Base-by-base conservation (phyloP, 2,329 filamentous ascomycete genomes). In the Penicillium corylophilum region DNA sequence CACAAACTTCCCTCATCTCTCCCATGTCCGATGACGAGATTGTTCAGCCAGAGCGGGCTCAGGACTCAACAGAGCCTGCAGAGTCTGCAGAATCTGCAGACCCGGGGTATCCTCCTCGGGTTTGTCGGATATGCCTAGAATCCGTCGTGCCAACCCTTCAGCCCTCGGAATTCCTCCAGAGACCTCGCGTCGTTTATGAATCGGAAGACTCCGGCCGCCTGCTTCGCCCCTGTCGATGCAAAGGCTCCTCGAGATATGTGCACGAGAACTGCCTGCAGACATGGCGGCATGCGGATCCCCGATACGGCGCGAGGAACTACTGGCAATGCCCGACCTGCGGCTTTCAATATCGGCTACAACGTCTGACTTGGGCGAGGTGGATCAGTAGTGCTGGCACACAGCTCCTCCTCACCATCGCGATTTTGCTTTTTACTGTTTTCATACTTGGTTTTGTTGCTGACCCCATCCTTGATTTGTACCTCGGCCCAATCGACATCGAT, bases 61-160 rank as follows among this genome's bases (percentile, higher is more conserved):
- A 44, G 52, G 51, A 20, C 29, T 31, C 13, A 5, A 15, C 26
- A 29, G 26, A 12, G 10, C 18, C 15, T 3, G 18, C 35, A 38
- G 18, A 18, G 18, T 13, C 35, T 10, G 12, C 35, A 20, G 16
- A 38, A 12, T 20, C 35, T 1, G 12, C 35, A 38, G 35, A 38
- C 16, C 16, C 35, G 35, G 16, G 4, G 55, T 93, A 89, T 70
- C 82, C 83, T 33, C 81, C 88, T 23, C 82, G 90, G 59, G 88
- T 84, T 55, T 97, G 93, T 72, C 87, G 93, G 51, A 96, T 97
- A 58, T 97, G 93, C 69, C 79, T 96, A 36, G 93, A 96, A 59
- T 78, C 79, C 54, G 79, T 89, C 22, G 73, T 76, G 52, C 82
- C 86, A 28, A 84, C 82, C n/a, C 82, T 82, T 56, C 76, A 82